A percentile compares a stretch with the other conserved stretches of the same genome.
These are phyloP conservation scores for Dacryopinax spathularia DNA, from an alignment of 768 basidiomycete species.

Conservation along the genomic window DNA sequence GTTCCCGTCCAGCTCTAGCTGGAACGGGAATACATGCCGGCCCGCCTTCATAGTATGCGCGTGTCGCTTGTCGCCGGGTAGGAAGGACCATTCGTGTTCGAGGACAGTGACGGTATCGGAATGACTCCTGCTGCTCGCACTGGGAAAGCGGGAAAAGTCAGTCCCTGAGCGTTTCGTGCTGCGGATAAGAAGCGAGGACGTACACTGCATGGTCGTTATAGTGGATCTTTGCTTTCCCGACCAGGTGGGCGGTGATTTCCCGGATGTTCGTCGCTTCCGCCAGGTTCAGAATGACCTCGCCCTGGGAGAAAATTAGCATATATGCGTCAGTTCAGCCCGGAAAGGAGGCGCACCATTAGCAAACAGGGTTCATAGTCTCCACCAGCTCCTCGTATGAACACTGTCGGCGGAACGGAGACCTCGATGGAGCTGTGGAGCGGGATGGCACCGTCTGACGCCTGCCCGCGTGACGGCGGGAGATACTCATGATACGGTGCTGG, in stretches of 20 bases:
- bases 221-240: conserved; percentile 13
- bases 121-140: conserved; percentile 20
- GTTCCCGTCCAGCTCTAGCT: conserved; percentile 68
- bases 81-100: conserved; percentile 84
- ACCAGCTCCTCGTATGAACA: not conserved
- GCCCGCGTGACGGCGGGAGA: not conserved
- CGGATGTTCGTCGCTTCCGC: conserved; percentile 1
- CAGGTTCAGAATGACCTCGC: not conserved
- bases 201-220: conserved; percentile 3
- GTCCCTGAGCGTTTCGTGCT: not conserved
- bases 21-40: conserved; percentile 83
- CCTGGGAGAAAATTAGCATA: not conserved
- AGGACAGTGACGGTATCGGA: conserved; percentile 39
- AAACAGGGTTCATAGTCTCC: not conserved
- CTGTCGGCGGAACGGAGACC: not conserved
- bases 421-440: not conserved
- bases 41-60: conserved; percentile 92
- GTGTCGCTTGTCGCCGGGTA: conserved; percentile 65
- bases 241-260: conserved; percentile 1
- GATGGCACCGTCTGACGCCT: not conserved
- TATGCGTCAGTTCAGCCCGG: conserved; percentile 16
- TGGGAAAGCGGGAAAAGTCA: conserved; percentile 10
- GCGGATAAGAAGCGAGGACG: not conserved
- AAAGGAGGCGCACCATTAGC: not conserved
- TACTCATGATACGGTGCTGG: not conserved